Percentiles rank a stretch among this genome's conserved stretches.
Evolutionary conservation across 805 yeast species (phyloP).

Genomic region (Kuraishia ogatae): DNA sequence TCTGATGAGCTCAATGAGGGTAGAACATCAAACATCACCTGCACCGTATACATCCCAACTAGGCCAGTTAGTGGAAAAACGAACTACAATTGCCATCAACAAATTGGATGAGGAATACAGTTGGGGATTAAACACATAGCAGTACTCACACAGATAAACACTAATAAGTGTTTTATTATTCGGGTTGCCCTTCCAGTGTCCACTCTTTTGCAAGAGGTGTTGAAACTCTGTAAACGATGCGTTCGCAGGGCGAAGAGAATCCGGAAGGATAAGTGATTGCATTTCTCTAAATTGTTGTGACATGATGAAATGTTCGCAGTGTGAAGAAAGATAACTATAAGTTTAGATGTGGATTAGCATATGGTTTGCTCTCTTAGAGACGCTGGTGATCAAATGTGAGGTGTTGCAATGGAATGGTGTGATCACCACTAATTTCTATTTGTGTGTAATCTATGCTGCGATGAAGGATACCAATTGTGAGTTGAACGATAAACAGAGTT

Average conservation of each 20-base stretch:
- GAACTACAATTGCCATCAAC: neutral
- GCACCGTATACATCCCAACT: conserved; percentile 1
- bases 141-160: neutral
- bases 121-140: too few species aligned
- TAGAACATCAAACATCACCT: neutral
- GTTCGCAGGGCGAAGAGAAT: neutral
- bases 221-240: neutral
- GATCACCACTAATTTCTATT: too few species aligned
- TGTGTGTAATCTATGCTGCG: too few species aligned
- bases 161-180: neutral
- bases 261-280: neutral
- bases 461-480: too few species aligned
- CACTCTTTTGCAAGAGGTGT: neutral
- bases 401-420: too few species aligned
- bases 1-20: neutral
- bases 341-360: too few species aligned
- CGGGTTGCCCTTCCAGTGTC: neutral
- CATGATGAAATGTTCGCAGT: neutral
- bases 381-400: too few species aligned
- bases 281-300: neutral
- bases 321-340: too few species aligned
- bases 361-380: too few species aligned
- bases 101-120: neutral
- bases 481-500: too few species aligned
- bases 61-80: neutral